Base-by-base conservation (phyloP, 2,329 filamentous ascomycete species). In the Claviceps capensis region DNA sequence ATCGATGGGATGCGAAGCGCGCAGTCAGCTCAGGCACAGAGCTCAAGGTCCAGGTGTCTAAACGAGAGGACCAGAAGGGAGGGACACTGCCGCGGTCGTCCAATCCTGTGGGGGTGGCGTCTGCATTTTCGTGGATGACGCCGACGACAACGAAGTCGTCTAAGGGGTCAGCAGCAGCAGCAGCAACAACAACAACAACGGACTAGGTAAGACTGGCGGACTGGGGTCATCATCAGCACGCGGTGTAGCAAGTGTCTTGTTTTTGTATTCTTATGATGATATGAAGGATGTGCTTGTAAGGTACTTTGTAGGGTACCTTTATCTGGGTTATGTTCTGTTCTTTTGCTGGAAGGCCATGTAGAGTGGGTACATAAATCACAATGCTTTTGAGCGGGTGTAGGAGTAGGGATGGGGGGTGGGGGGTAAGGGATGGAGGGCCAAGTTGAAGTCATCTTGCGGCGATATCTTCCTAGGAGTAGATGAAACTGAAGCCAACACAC, bases 111-210 rank as follows among this genome's bases (percentile, higher is more conserved):
- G 91, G 91, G 8, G 87, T 87, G n/a, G 91, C 86, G 14, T 93
- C 88, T 53, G 91, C 91, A 2, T 97, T 97, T 70, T 84, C 86
- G 13, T 97, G 90, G 90, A 83, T 96, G 73, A 91, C 86, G 47
- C 69, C 75, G 42, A 58, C 66, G 17, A 63, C 67, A 16, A 63
- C 62, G 49, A 67, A 73, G 46, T 46, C 63, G 41, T 47, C 62
- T 37, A 68, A 66, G 58, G 53, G 70, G 2, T 62, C 70, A 9
- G 58, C 67, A 6, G 56, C 65, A 5, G 56, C 64, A 23, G 65
- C 64, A 14, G 57, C 30, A 6, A 26, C 23, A 26, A 30, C 26
- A 30, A 9, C 26, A 9, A 50, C 26, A 37, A 36, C 48, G n/a
- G 38, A 23, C 19, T 19, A 19, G 19, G 1, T 19, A 16, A 5